Base-by-base conservation (phyloP, 345 rosid species). In the Hevea brasiliensis region DNA sequence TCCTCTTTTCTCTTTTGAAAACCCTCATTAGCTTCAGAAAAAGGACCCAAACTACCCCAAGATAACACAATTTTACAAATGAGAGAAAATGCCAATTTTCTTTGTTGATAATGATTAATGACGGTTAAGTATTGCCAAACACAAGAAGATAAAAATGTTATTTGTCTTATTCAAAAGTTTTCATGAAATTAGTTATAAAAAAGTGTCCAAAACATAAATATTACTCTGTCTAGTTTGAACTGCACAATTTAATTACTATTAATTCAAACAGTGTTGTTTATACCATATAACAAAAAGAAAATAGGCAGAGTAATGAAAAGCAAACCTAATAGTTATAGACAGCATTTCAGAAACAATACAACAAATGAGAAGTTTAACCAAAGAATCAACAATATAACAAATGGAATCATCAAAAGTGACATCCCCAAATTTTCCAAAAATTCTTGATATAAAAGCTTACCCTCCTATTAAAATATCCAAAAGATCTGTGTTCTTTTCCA, bases 401-500 rank as follows among this genome's bases (percentile, higher is more conserved):
- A n/a, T 3, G 18, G 14, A 70, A 65, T 59, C 35, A 47, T 70
- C 27, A 50, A 32, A 58, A 72, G 48, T 54, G 10, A 11, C 15
- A 63, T 62, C 8, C 42, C 53, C 24, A 23, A 55, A 24, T 9
- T 54, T 35, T 35, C 18, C 21, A n/a, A 68, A 60, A n/a, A 58
- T 40, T 47, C 64, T 35, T 47, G 67, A 2, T 21, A 17, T 37
- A 61, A 8, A n/a, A 71, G 65, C 79, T 85, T 81, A 95, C 98
- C 99, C 99, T 57, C 79, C 70, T 45, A 91, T 75, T 69, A 95
- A 72, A 74, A 82, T 83, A 78, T 93, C 98, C 84, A 95, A 84
- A 74, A 95, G 98, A 84, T 95, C 96, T 0, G 87, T 81, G 54
- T 92, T 91, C 51, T 89, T 86, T 79, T 93, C 99, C 70, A 95